These are phyloP conservation scores for Austroboletus niveus DNA, from an alignment of 1,284 basidiomycete genomes.

Conservation along the genomic window DNA sequence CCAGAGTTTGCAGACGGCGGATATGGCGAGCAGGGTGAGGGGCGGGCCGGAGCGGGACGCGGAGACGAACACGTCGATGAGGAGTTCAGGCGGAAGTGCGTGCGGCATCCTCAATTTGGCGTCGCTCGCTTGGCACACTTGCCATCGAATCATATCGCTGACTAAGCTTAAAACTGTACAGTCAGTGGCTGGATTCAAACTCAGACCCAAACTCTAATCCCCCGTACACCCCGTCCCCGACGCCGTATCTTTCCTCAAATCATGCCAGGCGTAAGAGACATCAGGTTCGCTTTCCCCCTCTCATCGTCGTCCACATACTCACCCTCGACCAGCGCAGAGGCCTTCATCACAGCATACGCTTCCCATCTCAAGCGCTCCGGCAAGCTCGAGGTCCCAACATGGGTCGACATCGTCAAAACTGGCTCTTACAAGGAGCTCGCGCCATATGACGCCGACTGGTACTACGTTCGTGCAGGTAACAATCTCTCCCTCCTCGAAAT, in stretches of 20 bases:
- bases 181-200: constrained; percentile 38
- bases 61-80: constrained; percentile 58
- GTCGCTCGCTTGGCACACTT: too few relatives aligned
- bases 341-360: constrained; percentile 89
- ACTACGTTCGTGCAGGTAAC: constrained; percentile 94
- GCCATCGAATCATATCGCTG: constrained; percentile 18
- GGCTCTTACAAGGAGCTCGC: constrained; percentile 98
- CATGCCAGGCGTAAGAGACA: constrained; percentile 93
- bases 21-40: constrained; percentile 47
- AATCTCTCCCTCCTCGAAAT: constrained; percentile 25
- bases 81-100: constrained; percentile 55
- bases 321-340: constrained; percentile 64
- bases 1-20: constrained; percentile 56
- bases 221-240: constrained; percentile 40
- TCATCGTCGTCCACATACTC: neutral
- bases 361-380: constrained; percentile 95
- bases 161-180: constrained; percentile 47
- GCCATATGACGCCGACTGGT: constrained; percentile 99
- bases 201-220: constrained; percentile 37
- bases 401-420: constrained; percentile 99
- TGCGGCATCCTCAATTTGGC: constrained; percentile 4
- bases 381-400: constrained; percentile 97
- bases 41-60: constrained; percentile 41
- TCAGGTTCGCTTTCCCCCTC: constrained; percentile 57
- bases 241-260: constrained; percentile 42